Evolutionary conservation across 192 early-diverging fungal genomes (phyloP).

Genomic region (Coemansia reversa): DNA sequence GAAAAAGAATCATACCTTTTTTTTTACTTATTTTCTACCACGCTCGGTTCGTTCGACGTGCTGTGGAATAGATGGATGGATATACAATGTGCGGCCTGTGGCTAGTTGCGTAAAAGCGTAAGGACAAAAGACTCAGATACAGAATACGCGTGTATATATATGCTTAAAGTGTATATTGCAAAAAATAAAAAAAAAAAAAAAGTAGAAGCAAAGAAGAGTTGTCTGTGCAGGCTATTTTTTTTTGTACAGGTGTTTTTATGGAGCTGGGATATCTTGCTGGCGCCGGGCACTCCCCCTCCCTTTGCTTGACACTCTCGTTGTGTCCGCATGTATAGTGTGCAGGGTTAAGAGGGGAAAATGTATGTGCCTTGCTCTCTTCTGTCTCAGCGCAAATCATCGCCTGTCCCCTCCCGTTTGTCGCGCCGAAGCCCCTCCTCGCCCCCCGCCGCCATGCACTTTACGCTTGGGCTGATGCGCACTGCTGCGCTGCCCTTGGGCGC

Average conservation of each 20-base stretch:
- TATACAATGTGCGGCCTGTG: not conserved
- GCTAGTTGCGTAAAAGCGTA: not conserved
- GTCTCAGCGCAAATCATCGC: slow-evolving; percentile 11
- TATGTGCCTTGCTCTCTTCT: slow-evolving; percentile 12
- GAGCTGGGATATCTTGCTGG: not conserved
- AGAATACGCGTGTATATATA: slow-evolving; percentile 1
- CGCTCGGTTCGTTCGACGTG: not conserved
- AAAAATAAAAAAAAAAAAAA: slow-evolving; percentile 6
- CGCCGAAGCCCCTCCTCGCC: not conserved
- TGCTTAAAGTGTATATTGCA: not conserved
- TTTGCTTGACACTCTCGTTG: slow-evolving; percentile 24
- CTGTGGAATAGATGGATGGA: not conserved
- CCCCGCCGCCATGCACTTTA: not conserved
- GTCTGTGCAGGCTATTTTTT: not conserved
- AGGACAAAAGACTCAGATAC: slow-evolving; percentile 1
- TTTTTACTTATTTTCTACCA: not conserved
- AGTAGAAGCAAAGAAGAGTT: slow-evolving; percentile 9
- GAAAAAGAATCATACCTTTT: not conserved
- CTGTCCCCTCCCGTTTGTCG: slow-evolving; percentile 3
- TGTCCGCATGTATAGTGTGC: slow-evolving; percentile 27
- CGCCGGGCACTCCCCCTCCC: not conserved
- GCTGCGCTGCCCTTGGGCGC: not conserved
- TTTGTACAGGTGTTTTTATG: slow-evolving; percentile 1
- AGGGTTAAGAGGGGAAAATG: slow-evolving; percentile 11
- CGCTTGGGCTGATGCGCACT: not conserved